A percentile compares a stretch with the other conserved stretches of the same genome.
phyloP scores from a whole-genome alignment of 768 basidiomycete genomes.

The Ramaria rubella region DNA sequence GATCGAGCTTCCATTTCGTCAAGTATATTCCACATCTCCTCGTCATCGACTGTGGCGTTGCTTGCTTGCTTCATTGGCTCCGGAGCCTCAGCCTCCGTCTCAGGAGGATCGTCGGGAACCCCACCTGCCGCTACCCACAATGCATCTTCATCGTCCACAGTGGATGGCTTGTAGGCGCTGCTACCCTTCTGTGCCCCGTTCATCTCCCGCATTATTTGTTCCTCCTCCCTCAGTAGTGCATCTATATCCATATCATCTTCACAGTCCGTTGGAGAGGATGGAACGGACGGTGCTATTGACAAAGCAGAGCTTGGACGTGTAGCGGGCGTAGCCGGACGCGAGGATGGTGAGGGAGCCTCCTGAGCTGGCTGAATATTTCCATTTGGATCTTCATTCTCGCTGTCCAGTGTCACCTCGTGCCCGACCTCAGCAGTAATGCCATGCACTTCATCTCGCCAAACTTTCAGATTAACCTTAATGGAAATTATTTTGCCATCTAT shows the following conservation, averaged over 20 bases:
- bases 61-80: constrained; percentile 11
- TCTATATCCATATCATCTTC: constrained; percentile 49
- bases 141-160: constrained; percentile 6
- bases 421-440: constrained; percentile 2
- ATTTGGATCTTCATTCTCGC: constrained; percentile 23
- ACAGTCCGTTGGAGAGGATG: constrained; percentile 30
- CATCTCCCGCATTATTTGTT: constrained; percentile 24
- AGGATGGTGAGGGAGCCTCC: not conserved
- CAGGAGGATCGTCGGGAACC: not conserved
- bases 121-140: constrained; percentile 2
- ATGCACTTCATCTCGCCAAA: constrained; percentile 63
- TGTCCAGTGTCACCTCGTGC: constrained; percentile 16
- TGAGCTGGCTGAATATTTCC: not conserved
- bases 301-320: constrained; percentile 16
- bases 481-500: constrained; percentile 6
- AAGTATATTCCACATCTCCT: constrained; percentile 70
- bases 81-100: not conserved
- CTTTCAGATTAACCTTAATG: constrained; percentile 57
- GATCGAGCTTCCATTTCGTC: constrained; percentile 46
- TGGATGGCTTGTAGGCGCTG: constrained; percentile 7
- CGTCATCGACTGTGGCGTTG: constrained; percentile 37
- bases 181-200: constrained; percentile 11
- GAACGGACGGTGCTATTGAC: constrained; percentile 34
- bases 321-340: constrained; percentile 1
- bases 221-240: constrained; percentile 42